A percentile compares a stretch with the other conserved stretches of the same genome.
Evolutionary conservation across 768 basidiomycete genomes (phyloP).

Genomic region (Gautieria morchelliformis): DNA sequence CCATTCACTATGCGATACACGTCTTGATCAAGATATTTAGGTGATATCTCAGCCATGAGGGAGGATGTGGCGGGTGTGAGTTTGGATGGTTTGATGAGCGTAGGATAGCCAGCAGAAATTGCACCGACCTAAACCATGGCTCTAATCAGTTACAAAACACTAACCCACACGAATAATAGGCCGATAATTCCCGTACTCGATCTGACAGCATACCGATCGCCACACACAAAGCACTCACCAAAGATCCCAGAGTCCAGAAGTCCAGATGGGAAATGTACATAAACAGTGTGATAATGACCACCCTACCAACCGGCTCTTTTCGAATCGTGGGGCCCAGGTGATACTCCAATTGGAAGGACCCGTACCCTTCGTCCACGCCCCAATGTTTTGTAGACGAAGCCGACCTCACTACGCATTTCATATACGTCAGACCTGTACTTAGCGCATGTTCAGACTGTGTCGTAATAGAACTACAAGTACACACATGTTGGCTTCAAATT

Average conservation of each 20-base stretch:
- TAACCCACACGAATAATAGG: no score
- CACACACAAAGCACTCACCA: slow-evolving; percentile 32
- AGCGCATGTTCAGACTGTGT: no score
- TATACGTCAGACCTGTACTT: slow-evolving; percentile 1
- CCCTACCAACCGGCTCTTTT: slow-evolving; percentile 70
- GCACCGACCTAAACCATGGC: slow-evolving; percentile 18
- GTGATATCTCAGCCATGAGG: slow-evolving; percentile 19
- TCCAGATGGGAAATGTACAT: slow-evolving; percentile 66
- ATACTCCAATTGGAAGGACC: slow-evolving; percentile 34
- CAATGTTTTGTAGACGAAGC: slow-evolving; percentile 52
- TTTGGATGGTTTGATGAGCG: slow-evolving; percentile 24
- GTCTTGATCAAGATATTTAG: slow-evolving; percentile 45
- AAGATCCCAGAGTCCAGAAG: slow-evolving; percentile 26
- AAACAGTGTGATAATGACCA: slow-evolving; percentile 41
- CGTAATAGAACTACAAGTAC: slow-evolving; percentile 22
- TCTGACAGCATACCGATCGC: no score
- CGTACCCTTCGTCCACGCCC: slow-evolving; percentile 62
- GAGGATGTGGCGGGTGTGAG: slow-evolving; percentile 14
- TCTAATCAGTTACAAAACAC: not conserved
- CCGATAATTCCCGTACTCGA: no score
- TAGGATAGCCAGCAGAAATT: slow-evolving; percentile 23
- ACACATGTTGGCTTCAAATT: slow-evolving; percentile 47
- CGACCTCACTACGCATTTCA: slow-evolving; percentile 15
- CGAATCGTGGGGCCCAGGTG: slow-evolving; percentile 42
- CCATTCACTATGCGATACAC: slow-evolving; percentile 64